Percentiles rank a stretch among this genome's conserved stretches.
phyloP scores from a whole-genome alignment of 495 filamentous ascomycete species.

The Terfezia claveryi region DNA sequence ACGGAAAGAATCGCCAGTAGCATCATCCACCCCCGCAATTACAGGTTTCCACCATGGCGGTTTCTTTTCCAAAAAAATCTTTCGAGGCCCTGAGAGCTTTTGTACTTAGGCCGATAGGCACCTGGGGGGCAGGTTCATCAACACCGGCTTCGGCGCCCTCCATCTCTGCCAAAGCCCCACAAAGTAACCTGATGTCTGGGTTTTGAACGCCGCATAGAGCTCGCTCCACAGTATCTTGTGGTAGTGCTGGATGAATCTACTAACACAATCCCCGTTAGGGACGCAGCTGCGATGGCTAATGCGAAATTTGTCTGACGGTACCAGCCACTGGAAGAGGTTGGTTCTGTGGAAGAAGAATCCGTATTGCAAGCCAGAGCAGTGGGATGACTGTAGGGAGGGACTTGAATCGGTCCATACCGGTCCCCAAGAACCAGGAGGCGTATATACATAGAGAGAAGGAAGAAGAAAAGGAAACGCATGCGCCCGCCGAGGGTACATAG shows the following conservation, averaged over 20 bases:
- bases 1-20: conserved; percentile 1
- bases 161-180: background rate
- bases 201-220: background rate
- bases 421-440: conserved; percentile 13
- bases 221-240: background rate
- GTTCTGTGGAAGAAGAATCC: conserved; percentile 10
- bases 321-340: conserved; percentile 5
- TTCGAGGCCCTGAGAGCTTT: background rate
- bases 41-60: conserved; percentile 5
- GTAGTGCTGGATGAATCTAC: background rate
- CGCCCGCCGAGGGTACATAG: conserved; percentile 14
- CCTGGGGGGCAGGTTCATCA: background rate
- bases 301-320: conserved; percentile 10
- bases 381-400: background rate
- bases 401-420: conserved; percentile 2
- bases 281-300: background rate
- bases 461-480: conserved; percentile 15
- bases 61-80: background rate
- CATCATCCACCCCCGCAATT: conserved; percentile 6
- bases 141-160: background rate
- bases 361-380: conserved; percentile 3
- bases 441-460: conserved; percentile 8
- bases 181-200: background rate
- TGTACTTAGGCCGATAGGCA: background rate
- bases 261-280: background rate